Evolutionary conservation across 2,329 filamentous ascomycete species (phyloP), one percentile per base, ranked within the genome.

Genomic region (Zarea fungicola): DNA sequence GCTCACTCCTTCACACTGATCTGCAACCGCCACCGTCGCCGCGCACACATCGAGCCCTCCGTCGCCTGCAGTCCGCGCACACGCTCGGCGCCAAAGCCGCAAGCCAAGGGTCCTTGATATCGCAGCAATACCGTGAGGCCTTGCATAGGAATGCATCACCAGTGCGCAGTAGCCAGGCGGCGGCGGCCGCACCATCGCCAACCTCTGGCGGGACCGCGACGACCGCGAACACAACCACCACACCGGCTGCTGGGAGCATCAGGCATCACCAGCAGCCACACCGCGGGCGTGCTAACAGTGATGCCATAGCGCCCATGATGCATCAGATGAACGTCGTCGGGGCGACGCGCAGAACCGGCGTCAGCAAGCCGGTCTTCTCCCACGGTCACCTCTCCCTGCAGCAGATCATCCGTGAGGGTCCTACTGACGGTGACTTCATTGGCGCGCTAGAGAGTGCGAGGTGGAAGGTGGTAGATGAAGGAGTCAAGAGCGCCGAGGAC

Each of bases 51-150:
- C 80, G 85, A 59, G 77, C 80, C 40, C 74, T 90, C 52, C 80
- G 87, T 57, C 84, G 85, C 62, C 80, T 89, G 25, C 85, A 89
- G 66, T 90, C 87, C 26, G 85, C 87, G 43, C 85, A 89, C 70
- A 74, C 78, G 66, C 68, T 89, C 47, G 80, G 81, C 62, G 62
- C 81, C 53, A 76, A 78, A 58, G 69, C 72, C 48, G 61, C 70
- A 48, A 69, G 64, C 54, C 70, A 71, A 51, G 71, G 37, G 6
- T 21, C 77, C 21, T 79, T 80, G 0, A 81, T 83, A 58, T 76
- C 82, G n/a, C 80, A 84, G 59, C 81, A 84, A 61, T 76, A 77
- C 39, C 75, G 74, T 50, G 74, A 71, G 51, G 45, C 45, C 19
- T 67, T 69, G 42, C 66, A 69, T 40, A 66, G 59, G 50, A 62